A percentile compares a stretch with the other conserved stretches of the same genome.
Conservation (phyloP, 2,329 filamentous ascomycete genomes). For the Arthrobotrys sinensis region DNA sequence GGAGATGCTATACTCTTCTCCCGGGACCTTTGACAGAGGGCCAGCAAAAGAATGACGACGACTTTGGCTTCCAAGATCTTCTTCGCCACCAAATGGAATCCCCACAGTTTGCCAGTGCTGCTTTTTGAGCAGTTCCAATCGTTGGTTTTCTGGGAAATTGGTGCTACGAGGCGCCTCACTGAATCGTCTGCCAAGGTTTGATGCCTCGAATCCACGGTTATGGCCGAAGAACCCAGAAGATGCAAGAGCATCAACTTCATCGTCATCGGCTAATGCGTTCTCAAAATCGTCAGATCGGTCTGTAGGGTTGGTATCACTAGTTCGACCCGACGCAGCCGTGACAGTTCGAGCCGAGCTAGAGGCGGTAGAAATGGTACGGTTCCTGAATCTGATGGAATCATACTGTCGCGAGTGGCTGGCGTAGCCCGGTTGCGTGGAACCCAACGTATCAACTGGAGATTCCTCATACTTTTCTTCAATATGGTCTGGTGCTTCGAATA, state of each 20-base stretch:
- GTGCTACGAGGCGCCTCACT: constrained; percentile 67
- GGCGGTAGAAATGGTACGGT: constrained; percentile 63
- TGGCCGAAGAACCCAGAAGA: constrained; percentile 59
- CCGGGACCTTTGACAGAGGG: constrained; percentile 61
- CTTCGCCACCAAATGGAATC: constrained; percentile 73
- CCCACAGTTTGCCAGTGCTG: constrained; percentile 81
- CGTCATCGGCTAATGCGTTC: constrained; percentile 64
- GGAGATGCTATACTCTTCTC: constrained; percentile 70
- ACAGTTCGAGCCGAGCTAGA: constrained; percentile 62
- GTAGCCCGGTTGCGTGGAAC: constrained; percentile 73
- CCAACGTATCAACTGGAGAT: constrained; percentile 76
- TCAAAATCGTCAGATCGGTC: constrained; percentile 63
- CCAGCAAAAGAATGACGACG: constrained; percentile 84
- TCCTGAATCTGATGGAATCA: constrained; percentile 65
- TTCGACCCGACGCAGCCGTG: constrained; percentile 43
- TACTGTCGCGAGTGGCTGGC: constrained; percentile 67
- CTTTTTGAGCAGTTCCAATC: constrained; percentile 77
- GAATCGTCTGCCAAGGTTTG: constrained; percentile 65
- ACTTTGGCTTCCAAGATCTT: constrained; percentile 76
- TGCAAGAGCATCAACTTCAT: constrained; percentile 63
- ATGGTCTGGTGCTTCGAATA: constrained; percentile 79
- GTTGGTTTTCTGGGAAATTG: constrained; percentile 74
- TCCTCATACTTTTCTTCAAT: constrained; percentile 72
- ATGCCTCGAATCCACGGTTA: constrained; percentile 58
- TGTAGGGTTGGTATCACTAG: constrained; percentile 44